A percentile compares a stretch with the other conserved stretches of the same genome.
Evolutionary conservation across 2,329 filamentous ascomycete genomes (phyloP).

Genomic region (Neopestalotiopsis rosae): DNA sequence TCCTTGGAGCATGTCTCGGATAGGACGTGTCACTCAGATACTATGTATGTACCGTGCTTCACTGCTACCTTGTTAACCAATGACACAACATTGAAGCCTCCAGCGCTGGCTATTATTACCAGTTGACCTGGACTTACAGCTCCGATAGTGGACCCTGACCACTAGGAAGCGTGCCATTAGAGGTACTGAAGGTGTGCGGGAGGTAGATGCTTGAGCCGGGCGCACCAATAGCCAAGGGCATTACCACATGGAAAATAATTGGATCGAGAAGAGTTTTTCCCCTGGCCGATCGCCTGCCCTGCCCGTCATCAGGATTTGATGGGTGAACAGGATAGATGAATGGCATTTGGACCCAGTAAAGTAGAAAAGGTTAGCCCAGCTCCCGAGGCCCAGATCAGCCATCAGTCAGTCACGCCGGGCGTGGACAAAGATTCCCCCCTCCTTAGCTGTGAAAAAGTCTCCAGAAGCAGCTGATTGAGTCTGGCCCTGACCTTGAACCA

Average conservation of each 20-base stretch:
- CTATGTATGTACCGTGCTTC: background rate
- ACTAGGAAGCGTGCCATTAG: constrained; percentile 15
- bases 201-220: background rate
- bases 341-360: background rate
- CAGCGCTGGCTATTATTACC: no score
- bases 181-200: background rate
- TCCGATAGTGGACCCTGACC: background rate
- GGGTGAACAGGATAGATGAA: background rate
- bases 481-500: background rate
- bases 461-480: background rate
- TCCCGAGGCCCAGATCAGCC: constrained; percentile 2
- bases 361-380: no score
- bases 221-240: background rate
- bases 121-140: background rate
- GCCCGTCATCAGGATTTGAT: background rate
- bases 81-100: background rate
- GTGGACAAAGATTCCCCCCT: background rate
- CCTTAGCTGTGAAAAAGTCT: background rate
- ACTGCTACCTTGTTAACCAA: background rate
- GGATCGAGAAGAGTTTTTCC: constrained; percentile 7
- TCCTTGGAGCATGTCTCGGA: background rate
- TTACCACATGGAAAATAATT: constrained; percentile 9
- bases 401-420: background rate
- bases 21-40: background rate
- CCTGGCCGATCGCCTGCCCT: constrained; percentile 12